phyloP scores from a whole-genome alignment of 2,329 filamentous ascomycete genomes.

The Cryphonectria carpinicola region DNA sequence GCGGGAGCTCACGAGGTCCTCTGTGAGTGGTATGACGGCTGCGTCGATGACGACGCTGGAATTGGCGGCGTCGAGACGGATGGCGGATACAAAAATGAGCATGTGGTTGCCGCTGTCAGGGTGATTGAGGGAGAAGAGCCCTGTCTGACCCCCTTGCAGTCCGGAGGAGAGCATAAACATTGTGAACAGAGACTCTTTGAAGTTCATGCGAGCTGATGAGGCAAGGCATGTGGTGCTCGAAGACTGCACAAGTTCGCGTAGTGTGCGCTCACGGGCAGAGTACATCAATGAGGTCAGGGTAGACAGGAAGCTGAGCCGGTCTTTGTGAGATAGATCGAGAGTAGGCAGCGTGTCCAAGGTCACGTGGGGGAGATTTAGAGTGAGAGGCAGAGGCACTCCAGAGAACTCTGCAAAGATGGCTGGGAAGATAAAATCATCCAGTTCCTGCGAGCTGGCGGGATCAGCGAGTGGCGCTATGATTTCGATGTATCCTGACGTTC shows the following conservation, averaged over 20 bases:
- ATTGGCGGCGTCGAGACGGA: conserved; percentile 49
- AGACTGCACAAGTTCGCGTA: conserved; percentile 38
- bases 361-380: conserved; percentile 46
- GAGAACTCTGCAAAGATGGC: conserved; percentile 33
- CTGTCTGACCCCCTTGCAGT: conserved; percentile 49
- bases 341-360: conserved; percentile 51
- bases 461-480: conserved; percentile 43
- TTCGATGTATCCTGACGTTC: conserved; percentile 50
- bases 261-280: conserved; percentile 45
- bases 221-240: conserved; percentile 31
- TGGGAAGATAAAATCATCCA: conserved; percentile 45
- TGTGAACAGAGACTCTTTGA: conserved; percentile 53
- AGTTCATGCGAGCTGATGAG: conserved; percentile 44
- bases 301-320: conserved; percentile 43
- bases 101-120: conserved; percentile 44
- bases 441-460: conserved; percentile 31
- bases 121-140: conserved; percentile 48
- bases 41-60: conserved; percentile 51
- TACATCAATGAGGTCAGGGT: conserved; percentile 46
- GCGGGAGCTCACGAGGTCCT: conserved; percentile 36
- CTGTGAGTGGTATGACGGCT: conserved; percentile 50
- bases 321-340: conserved; percentile 43
- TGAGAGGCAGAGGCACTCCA: conserved; percentile 36
- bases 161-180: conserved; percentile 52
- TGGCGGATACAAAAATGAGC: conserved; percentile 46